These are phyloP conservation scores for Apiotrichum gracile DNA, from an alignment of 1,284 basidiomycete genomes.

Conservation along the genomic window DNA sequence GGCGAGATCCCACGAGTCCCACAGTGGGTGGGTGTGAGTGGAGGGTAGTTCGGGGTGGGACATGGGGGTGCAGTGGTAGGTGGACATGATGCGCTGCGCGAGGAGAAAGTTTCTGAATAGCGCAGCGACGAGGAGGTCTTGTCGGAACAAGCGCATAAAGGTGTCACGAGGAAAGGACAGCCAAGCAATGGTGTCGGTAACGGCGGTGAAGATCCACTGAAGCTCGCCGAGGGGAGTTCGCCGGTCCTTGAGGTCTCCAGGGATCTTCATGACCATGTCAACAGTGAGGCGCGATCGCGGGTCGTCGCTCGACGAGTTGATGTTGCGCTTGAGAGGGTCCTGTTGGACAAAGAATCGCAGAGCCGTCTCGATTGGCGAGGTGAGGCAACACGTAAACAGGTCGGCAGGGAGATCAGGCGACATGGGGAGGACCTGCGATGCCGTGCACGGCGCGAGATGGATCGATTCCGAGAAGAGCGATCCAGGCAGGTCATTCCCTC, in stretches of 20 bases:
- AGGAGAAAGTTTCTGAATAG: constrained; percentile 95
- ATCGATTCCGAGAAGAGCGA: constrained; percentile 80
- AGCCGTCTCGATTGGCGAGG: constrained; percentile 96
- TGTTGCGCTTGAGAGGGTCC: constrained; percentile 61
- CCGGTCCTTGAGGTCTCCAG: constrained; percentile 92
- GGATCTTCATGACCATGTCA: constrained; percentile 92
- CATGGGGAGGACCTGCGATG: constrained; percentile 86
- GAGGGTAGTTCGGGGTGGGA: constrained; percentile 86
- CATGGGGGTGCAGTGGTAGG: constrained; percentile 94
- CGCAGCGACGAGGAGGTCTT: constrained; percentile 91
- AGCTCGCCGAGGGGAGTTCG: constrained; percentile 93
- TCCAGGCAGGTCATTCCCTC: constrained; percentile 52
- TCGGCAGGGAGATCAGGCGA: constrained; percentile 96
- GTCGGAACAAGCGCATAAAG: constrained; percentile 90
- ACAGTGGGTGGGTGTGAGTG: constrained; percentile 91
- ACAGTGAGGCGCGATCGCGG: constrained; percentile 56
- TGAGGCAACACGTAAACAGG: constrained; percentile 94
- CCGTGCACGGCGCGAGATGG: constrained; percentile 89
- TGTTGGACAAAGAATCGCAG: constrained; percentile 90
- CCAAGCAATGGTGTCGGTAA: constrained; percentile 99
- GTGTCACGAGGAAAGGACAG: constrained; percentile 89
- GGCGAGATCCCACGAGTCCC: constrained; percentile 97
- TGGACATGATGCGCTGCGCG: constrained; percentile 96
- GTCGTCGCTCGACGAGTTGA: constrained; percentile 55
- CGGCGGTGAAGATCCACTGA: constrained; percentile 99